phyloP scores from a whole-genome alignment of 179 eudicot genomes.

The Pouteria campechiana region DNA sequence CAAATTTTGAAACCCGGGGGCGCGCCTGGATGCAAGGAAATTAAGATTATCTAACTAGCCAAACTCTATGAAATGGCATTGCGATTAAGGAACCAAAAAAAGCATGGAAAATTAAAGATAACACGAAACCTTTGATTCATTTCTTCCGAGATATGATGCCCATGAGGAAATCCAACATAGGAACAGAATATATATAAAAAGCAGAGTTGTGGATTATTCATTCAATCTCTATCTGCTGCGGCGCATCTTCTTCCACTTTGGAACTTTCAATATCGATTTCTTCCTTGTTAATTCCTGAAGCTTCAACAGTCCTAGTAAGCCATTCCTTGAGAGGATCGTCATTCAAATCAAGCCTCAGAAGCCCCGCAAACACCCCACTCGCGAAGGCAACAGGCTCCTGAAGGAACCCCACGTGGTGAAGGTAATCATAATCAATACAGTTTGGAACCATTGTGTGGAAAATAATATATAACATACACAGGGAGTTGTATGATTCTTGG shows the following conservation, averaged over 20 bases:
- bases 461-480: not conserved
- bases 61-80: too few relatives aligned
- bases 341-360: slow-evolving; percentile 82
- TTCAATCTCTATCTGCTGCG: slow-evolving; percentile 73
- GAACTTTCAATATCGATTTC: slow-evolving; percentile 23
- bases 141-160: too few relatives aligned
- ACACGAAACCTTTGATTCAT: too few relatives aligned
- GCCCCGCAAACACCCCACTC: slow-evolving; percentile 91
- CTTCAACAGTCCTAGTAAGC: slow-evolving; percentile 71
- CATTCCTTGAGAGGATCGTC: slow-evolving; percentile 93
- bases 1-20: too few relatives aligned
- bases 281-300: slow-evolving; percentile 57
- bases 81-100: too few relatives aligned
- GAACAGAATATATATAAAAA: too few relatives aligned
- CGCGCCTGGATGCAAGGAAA: too few relatives aligned
- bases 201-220: slow-evolving; percentile 12
- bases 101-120: too few relatives aligned
- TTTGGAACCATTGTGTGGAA: not conserved
- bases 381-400: slow-evolving; percentile 73
- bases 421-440: not conserved
- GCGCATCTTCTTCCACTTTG: slow-evolving; percentile 34
- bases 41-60: too few relatives aligned
- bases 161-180: too few relatives aligned
- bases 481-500: not conserved
- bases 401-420: not conserved